These are phyloP conservation scores for Magnusiomyces fungicola DNA, from an alignment of 1,139 yeast species.

Conservation along the genomic window DNA sequence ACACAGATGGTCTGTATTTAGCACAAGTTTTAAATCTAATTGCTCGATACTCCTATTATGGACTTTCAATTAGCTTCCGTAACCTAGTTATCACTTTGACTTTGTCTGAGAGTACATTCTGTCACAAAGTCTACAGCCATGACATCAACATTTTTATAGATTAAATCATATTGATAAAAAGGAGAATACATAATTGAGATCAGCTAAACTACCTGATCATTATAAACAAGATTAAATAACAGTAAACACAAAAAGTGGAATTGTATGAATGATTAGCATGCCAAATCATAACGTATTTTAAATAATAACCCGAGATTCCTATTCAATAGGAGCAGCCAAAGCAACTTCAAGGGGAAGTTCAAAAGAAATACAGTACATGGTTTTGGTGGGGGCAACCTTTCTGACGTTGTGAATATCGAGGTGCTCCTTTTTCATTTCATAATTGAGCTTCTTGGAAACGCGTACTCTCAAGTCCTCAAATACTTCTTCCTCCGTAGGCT, in stretches of 20 bases:
- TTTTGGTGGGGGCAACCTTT: constrained; percentile 92
- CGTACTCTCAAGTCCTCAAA: constrained; percentile 54
- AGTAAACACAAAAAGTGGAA: neutral
- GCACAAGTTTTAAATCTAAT: no score
- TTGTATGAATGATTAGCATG: neutral
- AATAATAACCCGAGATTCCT: neutral
- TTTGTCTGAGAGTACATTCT: no score
- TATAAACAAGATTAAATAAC: no score
- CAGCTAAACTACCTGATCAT: no score
- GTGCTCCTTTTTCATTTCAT: constrained; percentile 38
- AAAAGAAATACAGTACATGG: constrained; percentile 88
- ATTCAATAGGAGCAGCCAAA: constrained; percentile 27
- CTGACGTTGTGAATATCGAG: constrained; percentile 75
- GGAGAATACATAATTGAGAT: no score
- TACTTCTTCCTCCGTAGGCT: constrained; percentile 59
- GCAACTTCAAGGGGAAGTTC: constrained; percentile 74
- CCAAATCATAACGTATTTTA: neutral
- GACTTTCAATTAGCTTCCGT: no score
- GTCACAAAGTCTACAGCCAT: no score
- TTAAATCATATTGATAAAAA: no score
- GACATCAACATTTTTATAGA: no score
- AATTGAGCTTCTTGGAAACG: constrained; percentile 48
- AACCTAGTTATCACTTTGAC: no score
- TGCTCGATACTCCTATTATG: no score
- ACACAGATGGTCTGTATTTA: no score